Evolutionary conservation across 176 grass and related monocot genomes (phyloP), one percentile per base, ranked within the genome.

Genomic region (Avena atlantica): DNA sequence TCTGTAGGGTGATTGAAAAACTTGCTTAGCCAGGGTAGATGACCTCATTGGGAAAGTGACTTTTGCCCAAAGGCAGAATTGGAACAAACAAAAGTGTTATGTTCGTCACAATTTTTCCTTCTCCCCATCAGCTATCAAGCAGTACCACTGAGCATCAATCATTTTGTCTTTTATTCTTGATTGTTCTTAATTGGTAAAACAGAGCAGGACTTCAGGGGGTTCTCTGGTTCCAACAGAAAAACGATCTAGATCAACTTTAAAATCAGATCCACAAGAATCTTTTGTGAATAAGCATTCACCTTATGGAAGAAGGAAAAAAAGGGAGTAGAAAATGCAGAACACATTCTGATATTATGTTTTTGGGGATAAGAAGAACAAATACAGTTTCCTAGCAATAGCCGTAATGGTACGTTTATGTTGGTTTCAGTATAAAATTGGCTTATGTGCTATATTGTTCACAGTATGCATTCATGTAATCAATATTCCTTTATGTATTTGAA

Each of bases 331-430:
- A 48, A 74, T 74, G 47, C 14, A 51, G 21, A 74, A 9, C 10
- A 16, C 12, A 51, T 74, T 50, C 21, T 74, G 40, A 15, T 51
- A 25, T 42, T 74, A 25, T 74, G n/a, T 9, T 74, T 37, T 50
- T 24, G 45, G 45, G n/a, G 6, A n/a, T 50, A 50, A 74, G 45
- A 6, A 24, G 21, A 42, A 9, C 70, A 74, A 74, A 25, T 27
- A 51, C 3, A 48, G 12, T 50, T 50, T 53, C 24, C 24, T 76
- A 76, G 73, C 48, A 53, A 76, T 17, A 76, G 6, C 6, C 23
- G 13, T 29, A 75, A 76, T 76, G 56, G 84, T 87, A 90, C 6
- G 11, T 87, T 78, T 74, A 51, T 79, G 4, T 53, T 83, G 53
- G 15, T 60, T 82, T 17, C 14, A 4, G 2, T 70, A 82, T 44